phyloP scores from a whole-genome alignment of 257 asterid species.

The Solanum pinnatisectum region DNA sequence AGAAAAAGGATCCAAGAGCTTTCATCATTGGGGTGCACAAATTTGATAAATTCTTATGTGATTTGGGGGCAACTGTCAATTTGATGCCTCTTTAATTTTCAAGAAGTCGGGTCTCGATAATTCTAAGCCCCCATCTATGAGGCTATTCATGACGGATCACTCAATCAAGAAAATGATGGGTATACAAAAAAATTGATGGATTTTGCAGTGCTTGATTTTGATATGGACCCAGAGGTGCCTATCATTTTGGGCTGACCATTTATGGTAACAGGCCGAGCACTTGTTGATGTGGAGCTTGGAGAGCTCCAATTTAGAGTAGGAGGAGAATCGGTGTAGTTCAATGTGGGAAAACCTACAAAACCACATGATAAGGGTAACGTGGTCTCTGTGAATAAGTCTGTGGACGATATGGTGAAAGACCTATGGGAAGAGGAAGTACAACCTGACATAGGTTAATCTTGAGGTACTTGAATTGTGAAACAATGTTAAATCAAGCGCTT shows the following conservation, averaged over 20 bases:
- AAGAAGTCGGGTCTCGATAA: background rate
- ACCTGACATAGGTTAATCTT: too few relatives aligned
- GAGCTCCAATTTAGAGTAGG: background rate
- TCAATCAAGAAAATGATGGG: background rate
- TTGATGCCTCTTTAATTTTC: background rate
- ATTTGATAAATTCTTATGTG: background rate
- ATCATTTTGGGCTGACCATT: background rate
- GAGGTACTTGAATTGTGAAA: too few relatives aligned
- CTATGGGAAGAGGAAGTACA: too few relatives aligned
- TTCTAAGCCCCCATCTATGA: background rate
- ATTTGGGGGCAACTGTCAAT: background rate
- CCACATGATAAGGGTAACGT: background rate
- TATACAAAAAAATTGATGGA: too few relatives aligned
- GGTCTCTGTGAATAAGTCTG: too few relatives aligned
- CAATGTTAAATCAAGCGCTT: too few relatives aligned
- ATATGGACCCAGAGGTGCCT: background rate
- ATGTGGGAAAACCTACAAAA: background rate
- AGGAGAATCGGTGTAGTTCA: background rate
- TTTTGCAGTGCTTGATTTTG: background rate
- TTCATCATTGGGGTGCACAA: background rate
- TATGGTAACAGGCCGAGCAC: background rate
- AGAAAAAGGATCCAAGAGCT: background rate
- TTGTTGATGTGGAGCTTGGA: background rate
- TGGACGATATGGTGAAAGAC: too few relatives aligned
- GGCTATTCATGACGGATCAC: background rate